These are phyloP conservation scores for Urtica urens DNA, from an alignment of 306 rosid species.

Conservation along the genomic window DNA sequence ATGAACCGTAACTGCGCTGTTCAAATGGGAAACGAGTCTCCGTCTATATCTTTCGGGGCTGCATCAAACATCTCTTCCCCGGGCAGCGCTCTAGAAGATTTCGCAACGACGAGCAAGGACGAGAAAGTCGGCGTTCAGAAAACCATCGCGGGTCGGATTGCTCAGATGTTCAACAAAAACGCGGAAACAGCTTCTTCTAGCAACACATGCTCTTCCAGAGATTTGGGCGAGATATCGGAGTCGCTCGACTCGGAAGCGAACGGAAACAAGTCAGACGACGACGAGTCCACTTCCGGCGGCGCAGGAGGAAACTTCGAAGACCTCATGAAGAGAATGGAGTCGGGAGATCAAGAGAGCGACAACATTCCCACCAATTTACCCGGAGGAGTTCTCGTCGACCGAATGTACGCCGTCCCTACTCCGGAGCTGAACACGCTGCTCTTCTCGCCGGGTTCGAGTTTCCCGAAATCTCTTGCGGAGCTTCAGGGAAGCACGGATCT, in stretches of 20 bases:
- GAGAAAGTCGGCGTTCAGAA: constrained; percentile 43
- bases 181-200: constrained; percentile 36
- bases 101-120: constrained; percentile 34
- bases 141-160: constrained; percentile 55
- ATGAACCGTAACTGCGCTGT: constrained; percentile 1
- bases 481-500: constrained; percentile 58
- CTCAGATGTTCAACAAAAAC: constrained; percentile 58
- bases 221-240: constrained; percentile 41
- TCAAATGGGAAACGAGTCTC: constrained; percentile 20
- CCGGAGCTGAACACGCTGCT: constrained; percentile 53
- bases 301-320: constrained; percentile 77
- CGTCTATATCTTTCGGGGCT: constrained; percentile 26
- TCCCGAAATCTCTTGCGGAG: constrained; percentile 45
- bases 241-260: constrained; percentile 22
- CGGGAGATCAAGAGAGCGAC: constrained; percentile 53
- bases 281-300: constrained; percentile 31
- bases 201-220: constrained; percentile 25
- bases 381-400: constrained; percentile 83
- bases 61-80: constrained; percentile 47
- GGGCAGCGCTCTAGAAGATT: constrained; percentile 42
- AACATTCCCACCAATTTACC: constrained; percentile 60
- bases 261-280: constrained; percentile 41
- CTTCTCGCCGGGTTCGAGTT: constrained; percentile 53
- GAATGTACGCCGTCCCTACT: constrained; percentile 49
- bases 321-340: constrained; percentile 36